These are phyloP conservation scores for Cryphonectria japonica DNA, from an alignment of 2,329 filamentous ascomycete genomes.

Conservation along the genomic window DNA sequence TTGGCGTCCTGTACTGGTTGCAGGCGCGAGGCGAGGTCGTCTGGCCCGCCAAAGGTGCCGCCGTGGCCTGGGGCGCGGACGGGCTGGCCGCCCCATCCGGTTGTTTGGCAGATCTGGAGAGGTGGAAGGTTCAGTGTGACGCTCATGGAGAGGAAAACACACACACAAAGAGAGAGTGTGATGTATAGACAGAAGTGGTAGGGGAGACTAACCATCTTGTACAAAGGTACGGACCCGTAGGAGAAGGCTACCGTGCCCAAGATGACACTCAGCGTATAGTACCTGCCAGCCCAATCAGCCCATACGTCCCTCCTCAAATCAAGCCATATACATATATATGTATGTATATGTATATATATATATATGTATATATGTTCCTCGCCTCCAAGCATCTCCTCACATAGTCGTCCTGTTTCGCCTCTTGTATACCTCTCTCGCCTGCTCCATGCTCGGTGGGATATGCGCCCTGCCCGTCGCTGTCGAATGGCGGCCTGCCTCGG, in stretches of 20 bases:
- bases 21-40: conserved; percentile 75
- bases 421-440: conserved; percentile 66
- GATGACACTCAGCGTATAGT: conserved; percentile 77
- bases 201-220: conserved; percentile 72
- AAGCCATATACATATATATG: not conserved
- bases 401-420: conserved; percentile 70
- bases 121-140: conserved; percentile 16
- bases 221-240: conserved; percentile 83
- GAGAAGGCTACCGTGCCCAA: conserved; percentile 78
- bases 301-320: not conserved
- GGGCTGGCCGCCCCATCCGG: conserved; percentile 91
- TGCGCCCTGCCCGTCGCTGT: conserved; percentile 30
- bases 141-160: not conserved
- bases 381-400: conserved; percentile 41
- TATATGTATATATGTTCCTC: not conserved
- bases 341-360: no score
- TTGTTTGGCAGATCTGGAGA: conserved; percentile 76
- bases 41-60: conserved; percentile 47
- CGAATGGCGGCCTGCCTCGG: conserved; percentile 37
- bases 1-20: conserved; percentile 79
- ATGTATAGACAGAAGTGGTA: no score
- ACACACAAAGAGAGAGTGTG: no score
- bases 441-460: conserved; percentile 61
- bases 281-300: conserved; percentile 49
- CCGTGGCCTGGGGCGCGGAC: conserved; percentile 77